Percentiles rank a stretch among this genome's conserved stretches.
Conservation (phyloP, 768 basidiomycete species). For the Lentinus brumalis region DNA sequence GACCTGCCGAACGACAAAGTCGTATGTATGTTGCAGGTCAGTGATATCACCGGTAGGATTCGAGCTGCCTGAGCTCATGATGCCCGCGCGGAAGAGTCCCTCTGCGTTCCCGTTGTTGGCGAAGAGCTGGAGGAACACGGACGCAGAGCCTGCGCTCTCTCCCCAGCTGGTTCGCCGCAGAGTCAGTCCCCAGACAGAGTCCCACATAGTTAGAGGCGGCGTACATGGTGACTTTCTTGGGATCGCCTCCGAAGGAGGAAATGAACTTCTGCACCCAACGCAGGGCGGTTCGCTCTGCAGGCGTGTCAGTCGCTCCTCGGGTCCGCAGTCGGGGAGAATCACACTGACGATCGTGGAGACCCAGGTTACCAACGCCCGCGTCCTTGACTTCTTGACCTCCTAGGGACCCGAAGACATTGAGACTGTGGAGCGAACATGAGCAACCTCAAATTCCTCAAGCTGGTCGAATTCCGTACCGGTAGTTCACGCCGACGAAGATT, state of each 20-base stretch:
- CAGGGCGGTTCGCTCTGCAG: conserved; percentile 38
- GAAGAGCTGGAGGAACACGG: conserved; percentile 30
- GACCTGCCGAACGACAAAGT: conserved; percentile 39
- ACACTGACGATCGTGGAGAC: conserved; percentile 46
- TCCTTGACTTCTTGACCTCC: conserved; percentile 39
- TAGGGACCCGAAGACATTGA: conserved; percentile 40
- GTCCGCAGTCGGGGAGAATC: neutral
- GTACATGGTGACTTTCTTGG: conserved; percentile 44
- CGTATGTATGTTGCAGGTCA: conserved; percentile 39
- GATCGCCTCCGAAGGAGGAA: conserved; percentile 44
- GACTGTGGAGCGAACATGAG: neutral
- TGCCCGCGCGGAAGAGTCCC: conserved; percentile 35
- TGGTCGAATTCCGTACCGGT: conserved; percentile 25
- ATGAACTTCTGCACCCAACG: conserved; percentile 45
- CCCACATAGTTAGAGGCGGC: no score
- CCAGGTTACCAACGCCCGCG: conserved; percentile 45
- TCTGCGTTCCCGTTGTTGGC: conserved; percentile 26
- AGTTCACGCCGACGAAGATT: conserved; percentile 56
- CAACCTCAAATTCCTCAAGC: no score
- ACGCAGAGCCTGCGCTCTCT: conserved; percentile 40
- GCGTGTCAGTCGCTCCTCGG: neutral
- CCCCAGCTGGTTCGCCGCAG: conserved; percentile 22
- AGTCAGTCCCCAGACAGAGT: no score
- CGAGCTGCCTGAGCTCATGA: conserved; percentile 32
- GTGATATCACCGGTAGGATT: conserved; percentile 15